Conservation (phyloP, 345 rosid genomes). For the Eucalyptus lansdowneana region DNA sequence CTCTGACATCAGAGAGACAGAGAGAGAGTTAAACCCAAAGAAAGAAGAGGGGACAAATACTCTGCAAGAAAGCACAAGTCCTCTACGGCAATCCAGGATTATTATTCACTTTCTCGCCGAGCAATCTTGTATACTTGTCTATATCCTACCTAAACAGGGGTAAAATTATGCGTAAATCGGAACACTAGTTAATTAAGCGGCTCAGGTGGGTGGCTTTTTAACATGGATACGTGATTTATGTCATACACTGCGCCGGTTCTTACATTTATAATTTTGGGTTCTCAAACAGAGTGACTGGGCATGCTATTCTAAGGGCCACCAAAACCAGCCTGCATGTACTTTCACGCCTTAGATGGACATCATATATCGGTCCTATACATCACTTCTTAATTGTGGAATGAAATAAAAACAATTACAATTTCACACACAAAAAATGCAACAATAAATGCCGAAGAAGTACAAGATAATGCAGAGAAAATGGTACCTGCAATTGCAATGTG, state of each 20-base stretch:
- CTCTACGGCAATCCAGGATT: neutral
- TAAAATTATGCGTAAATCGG: neutral
- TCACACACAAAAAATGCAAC: neutral
- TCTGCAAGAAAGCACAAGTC: neutral
- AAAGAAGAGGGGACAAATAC: neutral
- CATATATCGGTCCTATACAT: neutral
- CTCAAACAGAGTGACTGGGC: neutral
- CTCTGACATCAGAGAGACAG: constrained; percentile 24
- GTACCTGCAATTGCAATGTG: constrained; percentile 93
- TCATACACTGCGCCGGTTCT: neutral
- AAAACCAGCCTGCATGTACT: neutral
- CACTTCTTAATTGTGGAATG: neutral
- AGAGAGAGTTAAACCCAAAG: neutral
- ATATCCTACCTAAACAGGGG: neutral
- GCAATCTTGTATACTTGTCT: neutral
- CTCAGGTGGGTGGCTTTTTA: neutral
- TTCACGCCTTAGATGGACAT: neutral
- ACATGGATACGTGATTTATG: neutral
- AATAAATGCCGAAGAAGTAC: neutral
- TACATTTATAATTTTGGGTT: neutral
- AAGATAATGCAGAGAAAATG: neutral
- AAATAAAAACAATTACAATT: neutral
- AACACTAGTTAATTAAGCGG: neutral
- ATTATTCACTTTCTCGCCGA: neutral
- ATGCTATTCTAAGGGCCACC: neutral